Evolutionary conservation across 2,329 filamentous ascomycete genomes (phyloP).

Genomic region (Colletotrichum scovillei): DNA sequence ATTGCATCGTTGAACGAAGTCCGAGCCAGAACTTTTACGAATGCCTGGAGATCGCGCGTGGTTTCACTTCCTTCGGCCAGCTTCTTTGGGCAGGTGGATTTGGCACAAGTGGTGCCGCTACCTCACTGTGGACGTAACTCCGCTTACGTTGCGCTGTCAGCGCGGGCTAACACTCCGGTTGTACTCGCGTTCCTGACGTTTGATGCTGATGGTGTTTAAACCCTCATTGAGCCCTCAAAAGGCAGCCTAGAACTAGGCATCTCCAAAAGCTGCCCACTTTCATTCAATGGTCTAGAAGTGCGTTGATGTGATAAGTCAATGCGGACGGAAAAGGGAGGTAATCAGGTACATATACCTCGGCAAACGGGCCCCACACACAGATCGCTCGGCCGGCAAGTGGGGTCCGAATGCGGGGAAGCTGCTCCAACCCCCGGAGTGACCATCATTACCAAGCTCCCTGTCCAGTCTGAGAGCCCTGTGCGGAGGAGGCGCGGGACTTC

Average conservation of each 20-base stretch:
- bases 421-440: conserved; percentile 17
- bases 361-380: conserved; percentile 25
- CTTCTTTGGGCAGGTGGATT: conserved; percentile 23
- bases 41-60: not conserved
- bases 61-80: conserved; percentile 1
- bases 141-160: not conserved
- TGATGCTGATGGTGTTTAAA: not conserved
- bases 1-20: not conserved
- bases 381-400: conserved; percentile 33
- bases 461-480: conserved; percentile 21
- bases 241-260: not conserved
- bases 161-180: not conserved
- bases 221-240: not conserved
- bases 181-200: not conserved
- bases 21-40: not conserved
- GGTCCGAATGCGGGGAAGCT: conserved; percentile 32
- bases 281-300: too few species aligned
- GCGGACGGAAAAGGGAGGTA: not conserved
- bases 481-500: conserved; percentile 20
- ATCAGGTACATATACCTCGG: conserved; percentile 19
- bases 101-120: not conserved
- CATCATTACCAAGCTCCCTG: conserved; percentile 10
- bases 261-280: too few species aligned
- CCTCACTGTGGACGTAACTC: not conserved
- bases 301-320: too few species aligned